phyloP scores from a whole-genome alignment of 2,329 filamentous ascomycete species.

The Diatrype stigma region DNA sequence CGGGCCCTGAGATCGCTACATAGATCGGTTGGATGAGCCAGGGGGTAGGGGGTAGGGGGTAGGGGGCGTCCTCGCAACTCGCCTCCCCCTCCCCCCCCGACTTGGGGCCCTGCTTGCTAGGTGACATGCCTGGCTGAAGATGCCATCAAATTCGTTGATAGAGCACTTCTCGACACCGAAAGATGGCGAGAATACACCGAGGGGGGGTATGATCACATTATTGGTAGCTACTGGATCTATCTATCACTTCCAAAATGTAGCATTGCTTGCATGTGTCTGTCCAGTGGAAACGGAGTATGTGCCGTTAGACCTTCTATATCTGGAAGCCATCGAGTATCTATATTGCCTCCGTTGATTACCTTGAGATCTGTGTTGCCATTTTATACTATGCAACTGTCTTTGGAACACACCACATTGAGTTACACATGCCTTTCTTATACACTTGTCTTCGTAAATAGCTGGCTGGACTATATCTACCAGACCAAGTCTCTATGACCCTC shows the following conservation, averaged over 20 bases:
- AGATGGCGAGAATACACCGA: constrained; percentile 26
- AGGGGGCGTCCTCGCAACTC: too few species aligned
- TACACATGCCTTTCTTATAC: too few species aligned
- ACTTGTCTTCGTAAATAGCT: too few species aligned
- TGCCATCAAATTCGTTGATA: not conserved
- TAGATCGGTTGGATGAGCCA: not conserved
- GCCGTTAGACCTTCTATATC: constrained; percentile 15
- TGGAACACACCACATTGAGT: too few species aligned
- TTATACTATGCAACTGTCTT: not conserved
- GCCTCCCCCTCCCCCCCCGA: not conserved
- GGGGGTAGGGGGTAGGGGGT: too few species aligned
- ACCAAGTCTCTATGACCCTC: too few species aligned
- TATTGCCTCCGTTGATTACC: not conserved
- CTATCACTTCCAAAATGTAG: constrained; percentile 8
- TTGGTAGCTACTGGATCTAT: constrained; percentile 4
- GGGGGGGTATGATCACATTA: constrained; percentile 15
- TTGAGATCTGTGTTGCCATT: not conserved
- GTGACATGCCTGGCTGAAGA: not conserved
- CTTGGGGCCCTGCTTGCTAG: not conserved
- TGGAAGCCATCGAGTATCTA: constrained; percentile 5
- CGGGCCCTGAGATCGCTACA: not conserved
- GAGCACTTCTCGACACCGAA: constrained; percentile 15
- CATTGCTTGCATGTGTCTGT: constrained; percentile 6
- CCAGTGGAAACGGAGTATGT: constrained; percentile 1
- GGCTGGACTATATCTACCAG: too few species aligned